Base-by-base conservation (phyloP, 2,329 filamentous ascomycete genomes). In the Thielaviopsis ethacetica region DNA sequence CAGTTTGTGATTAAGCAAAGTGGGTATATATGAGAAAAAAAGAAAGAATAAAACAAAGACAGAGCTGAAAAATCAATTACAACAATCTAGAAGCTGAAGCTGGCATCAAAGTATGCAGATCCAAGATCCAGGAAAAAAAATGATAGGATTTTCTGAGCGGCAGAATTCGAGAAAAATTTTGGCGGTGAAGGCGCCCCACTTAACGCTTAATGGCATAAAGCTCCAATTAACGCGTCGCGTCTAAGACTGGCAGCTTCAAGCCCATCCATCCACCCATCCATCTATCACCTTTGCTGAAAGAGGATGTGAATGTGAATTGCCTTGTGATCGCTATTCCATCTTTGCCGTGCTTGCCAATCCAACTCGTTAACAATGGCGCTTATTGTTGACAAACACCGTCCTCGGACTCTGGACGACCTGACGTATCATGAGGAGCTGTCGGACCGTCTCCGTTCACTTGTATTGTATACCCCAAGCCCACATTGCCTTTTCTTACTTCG, bases 391-490 rank as follows among this genome's bases (percentile, higher is more conserved):
- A 86, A 86, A 65, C 82, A 86, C 67, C 76, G 83, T 26, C 88
- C 88, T 5, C 80, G 85, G 63, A 86, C 84, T 34, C 79, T 93
- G 0, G 86, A 91, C 62, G 74, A 78, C 60, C 79, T 96, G 62
- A 88, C 86, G 65, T 98, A 97, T 67, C 93, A 98, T 66, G 73
- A 82, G 59, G 89, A 95, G 63, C 81, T 98, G 52, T 96, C 93
- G 12, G 85, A 89, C 26, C 83, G 91, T 61, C 79, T 98, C 53
- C 83, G 84, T 65, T 89, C 93, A 30, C 78, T 98, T 63, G 91
- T 95, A 81, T 49, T 41, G 15, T n/a, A n/a, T n/a, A n/a, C n/a
- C n/a, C 34, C 13, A 21, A 27, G 10, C 13, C 22, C 4, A 50
- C 24, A 34, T 55, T 54, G 15, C 22, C 12, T 1, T n/a, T 57